Conservation (phyloP, 2,329 filamentous ascomycete genomes). For the Rhytidhysteron rufulum region DNA sequence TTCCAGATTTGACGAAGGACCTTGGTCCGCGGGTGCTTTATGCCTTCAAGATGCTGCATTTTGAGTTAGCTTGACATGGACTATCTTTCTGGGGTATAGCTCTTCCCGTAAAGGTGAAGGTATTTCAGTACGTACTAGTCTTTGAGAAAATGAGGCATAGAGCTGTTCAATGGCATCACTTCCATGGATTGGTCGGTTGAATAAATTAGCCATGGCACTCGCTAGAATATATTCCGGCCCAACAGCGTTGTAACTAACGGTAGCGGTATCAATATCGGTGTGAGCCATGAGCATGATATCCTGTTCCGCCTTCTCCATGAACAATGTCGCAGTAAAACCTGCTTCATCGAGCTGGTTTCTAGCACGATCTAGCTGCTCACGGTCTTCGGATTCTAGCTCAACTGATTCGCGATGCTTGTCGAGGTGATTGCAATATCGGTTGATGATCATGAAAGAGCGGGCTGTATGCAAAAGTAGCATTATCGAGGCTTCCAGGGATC, state of each 20-base stretch:
- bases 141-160: slow-evolving; percentile 3
- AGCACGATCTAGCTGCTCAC: not conserved
- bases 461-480: slow-evolving; percentile 3
- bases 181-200: slow-evolving; percentile 4
- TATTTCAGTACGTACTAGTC: slow-evolving; percentile 1
- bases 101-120: not conserved
- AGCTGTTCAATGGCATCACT: slow-evolving; percentile 2
- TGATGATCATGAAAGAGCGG: not conserved
- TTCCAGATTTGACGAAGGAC: slow-evolving; percentile 5
- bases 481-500: slow-evolving; percentile 1
- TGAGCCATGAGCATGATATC: slow-evolving; percentile 6
- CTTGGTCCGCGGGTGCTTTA: slow-evolving; percentile 5
- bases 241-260: slow-evolving; percentile 5
- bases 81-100: too few species aligned
- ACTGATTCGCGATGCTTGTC: not conserved
- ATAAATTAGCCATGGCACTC: slow-evolving; percentile 3
- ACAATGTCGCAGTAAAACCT: not conserved
- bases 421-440: slow-evolving; percentile 1
- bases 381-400: not conserved
- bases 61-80: not conserved
- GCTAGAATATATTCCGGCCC: slow-evolving; percentile 7
- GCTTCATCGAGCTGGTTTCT: not conserved
- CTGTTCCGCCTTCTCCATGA: slow-evolving; percentile 3
- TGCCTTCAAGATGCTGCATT: slow-evolving; percentile 3
- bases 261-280: slow-evolving; percentile 5